Evolutionary conservation across 2,329 filamentous ascomycete genomes (phyloP).

Genomic region (Trichoderma cornu-damae): DNA sequence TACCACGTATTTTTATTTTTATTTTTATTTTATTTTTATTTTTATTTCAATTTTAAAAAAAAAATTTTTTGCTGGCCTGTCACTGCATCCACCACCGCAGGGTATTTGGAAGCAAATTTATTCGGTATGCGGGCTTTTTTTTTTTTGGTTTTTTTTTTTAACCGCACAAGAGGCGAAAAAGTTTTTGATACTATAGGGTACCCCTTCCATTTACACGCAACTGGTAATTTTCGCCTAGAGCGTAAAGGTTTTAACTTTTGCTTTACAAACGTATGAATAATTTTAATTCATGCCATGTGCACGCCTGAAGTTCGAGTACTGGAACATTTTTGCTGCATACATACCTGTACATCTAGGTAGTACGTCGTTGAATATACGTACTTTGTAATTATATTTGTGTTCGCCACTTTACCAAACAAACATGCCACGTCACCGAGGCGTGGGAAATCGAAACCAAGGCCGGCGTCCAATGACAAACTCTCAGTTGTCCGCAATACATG

Average conservation of each 20-base stretch:
- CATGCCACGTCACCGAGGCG: slow-evolving; percentile 7
- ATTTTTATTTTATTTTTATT: too few species aligned
- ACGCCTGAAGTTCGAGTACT: neutral
- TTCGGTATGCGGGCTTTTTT: slow-evolving; percentile 3
- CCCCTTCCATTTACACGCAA: neutral
- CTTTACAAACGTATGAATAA: too few species aligned
- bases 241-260: too few species aligned
- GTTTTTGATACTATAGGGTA: neutral
- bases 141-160: too few species aligned
- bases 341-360: too few species aligned
- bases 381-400: too few species aligned
- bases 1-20: neutral
- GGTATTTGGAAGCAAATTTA: neutral
- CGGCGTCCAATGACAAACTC: neutral
- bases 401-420: neutral
- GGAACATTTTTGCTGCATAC: too few species aligned
- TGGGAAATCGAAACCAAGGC: neutral
- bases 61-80: neutral
- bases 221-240: neutral
- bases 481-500: neutral
- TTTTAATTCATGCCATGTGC: neutral
- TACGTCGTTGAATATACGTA: too few species aligned
- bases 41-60: neutral
- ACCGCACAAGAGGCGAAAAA: neutral
- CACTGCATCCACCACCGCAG: neutral